These are phyloP conservation scores for Populus deltoides DNA, from an alignment of 345 rosid species.

Conservation along the genomic window DNA sequence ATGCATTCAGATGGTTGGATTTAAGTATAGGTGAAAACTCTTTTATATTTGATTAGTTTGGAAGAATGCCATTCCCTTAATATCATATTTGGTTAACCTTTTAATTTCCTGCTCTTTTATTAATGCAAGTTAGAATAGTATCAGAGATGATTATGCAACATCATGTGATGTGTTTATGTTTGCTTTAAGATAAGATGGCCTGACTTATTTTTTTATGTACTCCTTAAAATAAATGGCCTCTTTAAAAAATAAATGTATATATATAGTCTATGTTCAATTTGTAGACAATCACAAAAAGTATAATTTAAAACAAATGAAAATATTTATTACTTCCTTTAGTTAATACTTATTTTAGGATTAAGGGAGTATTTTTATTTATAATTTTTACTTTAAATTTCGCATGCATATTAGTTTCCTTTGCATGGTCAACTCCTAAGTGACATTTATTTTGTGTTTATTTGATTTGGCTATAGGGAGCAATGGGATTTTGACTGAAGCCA, in stretches of 20 bases:
- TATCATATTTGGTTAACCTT: not conserved
- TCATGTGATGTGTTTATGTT: not conserved
- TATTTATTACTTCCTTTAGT: no score
- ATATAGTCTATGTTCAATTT: no score
- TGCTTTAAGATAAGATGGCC: not conserved
- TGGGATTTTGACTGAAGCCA: slow-evolving; percentile 80
- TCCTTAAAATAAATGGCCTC: no score
- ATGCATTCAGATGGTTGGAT: not conserved
- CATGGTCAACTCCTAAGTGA: not conserved
- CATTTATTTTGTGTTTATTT: not conserved
- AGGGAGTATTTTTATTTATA: not conserved
- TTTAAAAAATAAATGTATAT: no score
- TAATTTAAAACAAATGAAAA: no score
- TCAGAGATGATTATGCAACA: not conserved
- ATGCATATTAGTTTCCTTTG: not conserved
- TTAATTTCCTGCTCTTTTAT: not conserved
- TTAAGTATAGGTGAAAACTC: not conserved
- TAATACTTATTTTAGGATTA: not conserved
- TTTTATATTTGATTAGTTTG: not conserved
- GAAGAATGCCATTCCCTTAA: not conserved
- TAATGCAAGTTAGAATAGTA: not conserved
- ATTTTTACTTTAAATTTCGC: not conserved
- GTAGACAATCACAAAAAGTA: no score
- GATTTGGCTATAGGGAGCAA: slow-evolving; percentile 37
- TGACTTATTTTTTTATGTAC: no score